phyloP scores from a whole-genome alignment of 2,329 filamentous ascomycete genomes.

The Aspergillaceae sp. region DNA sequence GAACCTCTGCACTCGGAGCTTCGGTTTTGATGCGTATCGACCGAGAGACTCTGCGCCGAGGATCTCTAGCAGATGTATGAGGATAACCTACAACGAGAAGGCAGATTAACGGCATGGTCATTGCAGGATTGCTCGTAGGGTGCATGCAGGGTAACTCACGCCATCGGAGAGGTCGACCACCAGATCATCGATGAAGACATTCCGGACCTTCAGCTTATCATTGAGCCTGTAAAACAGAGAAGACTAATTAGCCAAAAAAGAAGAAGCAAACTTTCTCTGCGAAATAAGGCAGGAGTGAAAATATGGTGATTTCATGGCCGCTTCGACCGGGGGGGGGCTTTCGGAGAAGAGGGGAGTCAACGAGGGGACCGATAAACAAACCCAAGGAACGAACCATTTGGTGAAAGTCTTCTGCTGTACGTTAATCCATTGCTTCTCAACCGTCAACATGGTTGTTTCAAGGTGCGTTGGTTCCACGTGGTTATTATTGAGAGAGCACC shows the following conservation, averaged over 20 bases:
- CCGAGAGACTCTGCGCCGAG: conserved; percentile 90
- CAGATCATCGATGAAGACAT: conserved; percentile 75
- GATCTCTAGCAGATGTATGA: conserved; percentile 95
- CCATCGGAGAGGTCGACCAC: conserved; percentile 88
- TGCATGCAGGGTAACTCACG: conserved; percentile 47
- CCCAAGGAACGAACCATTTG: conserved; percentile 60
- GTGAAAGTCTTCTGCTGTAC: conserved; percentile 99
- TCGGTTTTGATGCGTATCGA: conserved; percentile 92
- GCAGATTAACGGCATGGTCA: not conserved
- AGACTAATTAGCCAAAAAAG: not conserved
- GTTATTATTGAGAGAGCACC: too few relatives aligned
- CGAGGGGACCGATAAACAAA: not conserved
- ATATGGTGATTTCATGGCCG: not conserved
- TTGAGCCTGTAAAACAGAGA: conserved; percentile 61
- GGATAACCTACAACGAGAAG: conserved; percentile 58
- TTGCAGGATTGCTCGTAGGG: not conserved
- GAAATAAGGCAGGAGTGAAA: conserved; percentile 1
- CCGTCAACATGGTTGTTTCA: conserved; percentile 34
- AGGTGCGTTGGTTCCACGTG: too few relatives aligned
- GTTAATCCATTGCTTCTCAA: conserved; percentile 57
- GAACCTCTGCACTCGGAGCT: conserved; percentile 90
- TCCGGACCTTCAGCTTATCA: conserved; percentile 75
- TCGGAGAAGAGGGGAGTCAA: not conserved
- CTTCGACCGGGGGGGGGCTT: not conserved
- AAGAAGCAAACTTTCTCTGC: not conserved